These are phyloP conservation scores for Penicillium lividum DNA, from an alignment of 495 filamentous ascomycete genomes.

Conservation along the genomic window DNA sequence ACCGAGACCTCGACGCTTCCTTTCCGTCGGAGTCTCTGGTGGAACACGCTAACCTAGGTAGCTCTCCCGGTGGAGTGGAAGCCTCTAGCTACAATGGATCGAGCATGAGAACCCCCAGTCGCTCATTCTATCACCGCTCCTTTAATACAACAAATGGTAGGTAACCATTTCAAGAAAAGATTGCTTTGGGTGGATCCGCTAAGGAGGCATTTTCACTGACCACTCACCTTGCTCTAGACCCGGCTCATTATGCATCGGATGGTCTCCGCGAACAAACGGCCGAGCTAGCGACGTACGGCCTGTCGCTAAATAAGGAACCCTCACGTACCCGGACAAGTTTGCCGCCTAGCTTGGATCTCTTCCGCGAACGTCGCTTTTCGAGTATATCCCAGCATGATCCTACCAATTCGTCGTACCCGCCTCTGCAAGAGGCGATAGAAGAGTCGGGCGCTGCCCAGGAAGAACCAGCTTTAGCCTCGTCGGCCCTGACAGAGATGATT, in stretches of 20 bases:
- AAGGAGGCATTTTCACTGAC: conserved; percentile 29
- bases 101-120: conserved; percentile 65
- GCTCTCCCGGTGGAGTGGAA: conserved; percentile 36
- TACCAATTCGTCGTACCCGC: conserved; percentile 14
- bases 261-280: conserved; percentile 89
- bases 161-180: conserved; percentile 6
- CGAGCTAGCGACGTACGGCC: conserved; percentile 82
- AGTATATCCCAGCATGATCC: conserved; percentile 20
- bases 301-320: conserved; percentile 53
- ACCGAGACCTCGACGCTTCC: conserved; percentile 24
- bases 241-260: conserved; percentile 67
- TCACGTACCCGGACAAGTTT: conserved; percentile 36
- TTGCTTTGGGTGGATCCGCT: neutral
- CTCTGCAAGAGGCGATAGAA: conserved; percentile 13
- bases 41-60: conserved; percentile 38
- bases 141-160: conserved; percentile 64
- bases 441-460: conserved; percentile 12
- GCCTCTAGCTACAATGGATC: conserved; percentile 39
- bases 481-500: conserved; percentile 66
- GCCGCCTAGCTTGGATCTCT: conserved; percentile 41
- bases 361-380: conserved; percentile 20
- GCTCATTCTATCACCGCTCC: conserved; percentile 79
- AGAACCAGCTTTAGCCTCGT: conserved; percentile 32
- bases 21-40: conserved; percentile 26
- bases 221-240: conserved; percentile 53